phyloP scores from a whole-genome alignment of 345 rosid genomes.

The Mercurialis annua region DNA sequence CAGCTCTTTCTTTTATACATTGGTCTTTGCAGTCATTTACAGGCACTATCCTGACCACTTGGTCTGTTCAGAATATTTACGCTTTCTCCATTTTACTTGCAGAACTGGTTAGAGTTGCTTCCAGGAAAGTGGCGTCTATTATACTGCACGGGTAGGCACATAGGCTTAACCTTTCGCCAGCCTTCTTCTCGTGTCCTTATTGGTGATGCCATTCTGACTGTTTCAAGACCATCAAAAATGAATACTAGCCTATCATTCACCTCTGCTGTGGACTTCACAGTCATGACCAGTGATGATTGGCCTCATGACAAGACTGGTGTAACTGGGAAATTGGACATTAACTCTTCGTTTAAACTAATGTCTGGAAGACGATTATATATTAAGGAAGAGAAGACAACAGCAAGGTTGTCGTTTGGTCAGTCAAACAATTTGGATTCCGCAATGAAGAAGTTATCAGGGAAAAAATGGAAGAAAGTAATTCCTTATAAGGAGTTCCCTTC shows the following conservation, averaged over 20 bases:
- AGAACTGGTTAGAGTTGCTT: constrained; percentile 79
- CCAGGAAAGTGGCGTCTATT: constrained; percentile 91
- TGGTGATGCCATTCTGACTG: constrained; percentile 56
- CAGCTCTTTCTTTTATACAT: too few species aligned
- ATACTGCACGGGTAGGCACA: constrained; percentile 81
- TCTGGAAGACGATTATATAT: constrained; percentile 73
- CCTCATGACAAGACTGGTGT: constrained; percentile 71
- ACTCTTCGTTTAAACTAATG: constrained; percentile 46
- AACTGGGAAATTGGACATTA: constrained; percentile 52
- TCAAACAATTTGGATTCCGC: constrained; percentile 43
- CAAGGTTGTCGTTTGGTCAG: constrained; percentile 45
- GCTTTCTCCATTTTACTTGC: constrained; percentile 22
- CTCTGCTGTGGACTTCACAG: constrained; percentile 60
- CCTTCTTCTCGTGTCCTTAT: constrained; percentile 68
- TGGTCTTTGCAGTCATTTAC: neutral
- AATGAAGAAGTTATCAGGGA: constrained; percentile 49
- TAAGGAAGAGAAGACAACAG: constrained; percentile 54
- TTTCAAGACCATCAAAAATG: constrained; percentile 38
- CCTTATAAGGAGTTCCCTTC: constrained; percentile 81
- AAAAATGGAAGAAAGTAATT: constrained; percentile 66
- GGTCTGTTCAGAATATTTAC: too few species aligned
- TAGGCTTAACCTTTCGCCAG: constrained; percentile 87
- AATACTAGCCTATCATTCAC: constrained; percentile 40
- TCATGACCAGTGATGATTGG: constrained; percentile 59
- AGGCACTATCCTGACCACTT: neutral